These are phyloP conservation scores for Saccharomycopsis sp. DNA, from an alignment of 805 yeast genomes.

Conservation along the genomic window DNA sequence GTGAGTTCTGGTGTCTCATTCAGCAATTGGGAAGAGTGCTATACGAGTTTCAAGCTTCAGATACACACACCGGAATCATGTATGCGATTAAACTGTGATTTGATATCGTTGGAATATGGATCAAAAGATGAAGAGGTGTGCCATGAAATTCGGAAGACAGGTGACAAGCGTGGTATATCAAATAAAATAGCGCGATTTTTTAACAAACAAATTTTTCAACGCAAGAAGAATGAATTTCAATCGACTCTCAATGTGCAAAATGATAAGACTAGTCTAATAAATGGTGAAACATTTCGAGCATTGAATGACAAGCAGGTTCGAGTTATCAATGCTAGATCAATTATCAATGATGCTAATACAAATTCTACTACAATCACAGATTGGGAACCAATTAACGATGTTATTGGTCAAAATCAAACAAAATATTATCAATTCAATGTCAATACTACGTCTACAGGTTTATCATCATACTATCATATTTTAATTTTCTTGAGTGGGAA, in stretches of 20 bases:
- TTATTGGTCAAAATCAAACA: constrained; percentile 32
- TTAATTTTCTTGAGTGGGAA: constrained; percentile 47
- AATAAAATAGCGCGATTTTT: neutral
- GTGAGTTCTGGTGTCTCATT: neutral
- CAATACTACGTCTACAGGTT: constrained; percentile 35
- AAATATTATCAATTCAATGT: constrained; percentile 39
- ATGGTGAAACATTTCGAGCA: constrained; percentile 5
- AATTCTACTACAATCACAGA: constrained; percentile 21
- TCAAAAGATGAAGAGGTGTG: neutral
- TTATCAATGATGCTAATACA: constrained; percentile 4
- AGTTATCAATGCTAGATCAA: constrained; percentile 9
- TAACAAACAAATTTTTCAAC: neutral
- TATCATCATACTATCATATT: constrained; percentile 40
- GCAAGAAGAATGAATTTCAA: too few species aligned
- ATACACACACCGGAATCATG: neutral
- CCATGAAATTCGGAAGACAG: neutral
- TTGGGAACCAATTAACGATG: constrained; percentile 24
- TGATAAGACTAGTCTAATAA: neutral
- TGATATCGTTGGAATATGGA: neutral
- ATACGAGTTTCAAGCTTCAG: neutral
- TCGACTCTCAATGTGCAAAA: neutral
- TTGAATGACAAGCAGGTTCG: constrained; percentile 7
- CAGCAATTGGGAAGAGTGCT: constrained; percentile 1
- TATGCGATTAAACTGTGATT: neutral
- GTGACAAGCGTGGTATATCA: neutral